Base-by-base conservation (phyloP, 1,284 basidiomycete genomes). In the Lignosus rhinocerotis region DNA sequence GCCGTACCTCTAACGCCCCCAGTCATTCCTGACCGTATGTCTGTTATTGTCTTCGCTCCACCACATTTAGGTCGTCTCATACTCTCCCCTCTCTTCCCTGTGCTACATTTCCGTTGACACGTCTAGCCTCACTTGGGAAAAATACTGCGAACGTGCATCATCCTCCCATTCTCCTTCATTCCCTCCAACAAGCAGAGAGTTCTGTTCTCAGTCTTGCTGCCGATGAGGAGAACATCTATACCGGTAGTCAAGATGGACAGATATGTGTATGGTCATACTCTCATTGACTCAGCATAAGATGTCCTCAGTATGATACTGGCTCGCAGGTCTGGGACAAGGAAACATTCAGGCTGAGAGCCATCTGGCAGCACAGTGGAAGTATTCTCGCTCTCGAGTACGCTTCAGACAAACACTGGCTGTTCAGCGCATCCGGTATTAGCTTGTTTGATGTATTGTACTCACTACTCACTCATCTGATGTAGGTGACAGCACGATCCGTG, bases 401-500 rank as follows among this genome's bases (percentile, higher is more conserved):
- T 3, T 74, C 83, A 45, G 89, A 91, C 51, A 86, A 84, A 66
- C 78, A 82, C 42, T 96, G 94, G 94, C 73, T 96, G 21, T 90
- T 97, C 67, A 94, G 92, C 63, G 88, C 92, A 10, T 90, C 88
- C 43, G 85, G 89, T 88, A 68, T 50, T 80, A 66, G 14, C 21
- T 3, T 30, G 52, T 1, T 17, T 34, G 8, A n/a, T 8, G 7
- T 9, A 45, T 30, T 11, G 10, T 17, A 19, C 16, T 10, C n/a
- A 12, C 47, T 51, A 62, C 21, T 12, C 25, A 5, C 8, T 2
- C 14, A 12, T 21, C 11, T 32, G 21, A 12, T 19, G 17, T 43
- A 93, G 93, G 91, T 30, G 93, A 95, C 61, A 92, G 92, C 60
- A 94, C 92, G 7, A 81, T 95, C 39, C 78, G 93, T 66, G 92